Conservation (phyloP, 257 asterid species). For the Datura wrightii region DNA sequence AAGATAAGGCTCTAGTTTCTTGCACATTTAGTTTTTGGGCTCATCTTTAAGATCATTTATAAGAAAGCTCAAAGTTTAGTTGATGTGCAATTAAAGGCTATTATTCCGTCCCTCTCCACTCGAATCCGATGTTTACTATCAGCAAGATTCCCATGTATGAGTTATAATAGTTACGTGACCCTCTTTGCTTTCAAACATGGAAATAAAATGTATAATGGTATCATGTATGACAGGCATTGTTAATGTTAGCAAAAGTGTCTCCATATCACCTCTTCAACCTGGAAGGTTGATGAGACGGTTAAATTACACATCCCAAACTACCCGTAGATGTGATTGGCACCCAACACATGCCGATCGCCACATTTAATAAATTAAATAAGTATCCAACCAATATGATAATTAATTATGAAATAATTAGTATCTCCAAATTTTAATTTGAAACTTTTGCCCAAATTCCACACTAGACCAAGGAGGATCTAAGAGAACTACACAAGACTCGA, state of each 20-base stretch:
- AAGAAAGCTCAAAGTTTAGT: background rate
- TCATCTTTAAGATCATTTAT: background rate
- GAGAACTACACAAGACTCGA: no score
- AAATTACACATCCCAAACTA: no score
- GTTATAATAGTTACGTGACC: background rate
- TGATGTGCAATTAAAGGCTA: background rate
- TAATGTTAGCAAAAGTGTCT: background rate
- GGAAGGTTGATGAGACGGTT: background rate
- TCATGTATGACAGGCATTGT: background rate
- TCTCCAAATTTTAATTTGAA: no score
- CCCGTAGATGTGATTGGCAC: no score
- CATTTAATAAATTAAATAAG: no score
- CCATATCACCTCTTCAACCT: background rate
- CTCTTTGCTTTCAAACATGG: slow-evolving; percentile 7
- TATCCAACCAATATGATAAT: no score
- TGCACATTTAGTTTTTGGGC: slow-evolving; percentile 17
- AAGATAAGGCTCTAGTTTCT: background rate
- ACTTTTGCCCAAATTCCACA: no score
- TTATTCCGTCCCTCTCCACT: background rate
- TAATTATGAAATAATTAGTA: no score
- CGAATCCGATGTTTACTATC: background rate
- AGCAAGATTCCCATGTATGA: slow-evolving; percentile 2
- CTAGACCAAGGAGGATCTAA: no score
- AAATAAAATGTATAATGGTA: background rate
- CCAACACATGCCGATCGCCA: no score